Conservation (phyloP, 257 asterid species). For the Misopates orontium region DNA sequence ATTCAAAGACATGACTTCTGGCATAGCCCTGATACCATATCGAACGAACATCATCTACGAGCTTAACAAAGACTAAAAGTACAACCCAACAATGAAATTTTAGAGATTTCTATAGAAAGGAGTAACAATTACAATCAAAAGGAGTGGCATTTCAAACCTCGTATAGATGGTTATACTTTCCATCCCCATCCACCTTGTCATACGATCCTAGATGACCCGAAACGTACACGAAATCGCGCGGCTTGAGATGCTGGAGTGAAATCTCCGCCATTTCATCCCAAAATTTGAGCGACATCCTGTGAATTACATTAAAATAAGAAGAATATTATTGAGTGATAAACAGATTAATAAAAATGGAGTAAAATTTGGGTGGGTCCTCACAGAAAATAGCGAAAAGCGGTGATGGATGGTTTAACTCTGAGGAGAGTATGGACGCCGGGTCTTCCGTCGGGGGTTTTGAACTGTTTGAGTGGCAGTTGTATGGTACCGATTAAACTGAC, state of each 20-base stretch:
- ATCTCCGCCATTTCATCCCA: conserved; percentile 61
- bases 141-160: conserved; percentile 40
- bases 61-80: no score
- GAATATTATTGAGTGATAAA: background rate
- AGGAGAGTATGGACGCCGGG: conserved; percentile 50
- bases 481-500: conserved; percentile 75
- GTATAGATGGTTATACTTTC: conserved; percentile 21
- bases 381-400: conserved; percentile 31
- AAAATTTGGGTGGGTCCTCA: conserved; percentile 33
- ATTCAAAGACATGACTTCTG: no score
- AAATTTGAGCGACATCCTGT: conserved; percentile 58
- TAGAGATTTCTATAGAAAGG: no score
- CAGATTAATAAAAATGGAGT: background rate
- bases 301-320: background rate
- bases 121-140: no score
- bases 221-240: conserved; percentile 57
- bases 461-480: conserved; percentile 21
- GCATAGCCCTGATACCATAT: background rate
- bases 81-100: no score
- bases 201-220: conserved; percentile 58
- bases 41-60: no score
- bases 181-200: conserved; percentile 31
- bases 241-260: conserved; percentile 58
- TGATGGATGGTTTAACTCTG: conserved; percentile 33
- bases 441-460: conserved; percentile 12